A percentile compares a stretch with the other conserved stretches of the same genome.
These are phyloP conservation scores for Botryosphaeria dothidea DNA, from an alignment of 2,329 filamentous ascomycete species.

Conservation along the genomic window DNA sequence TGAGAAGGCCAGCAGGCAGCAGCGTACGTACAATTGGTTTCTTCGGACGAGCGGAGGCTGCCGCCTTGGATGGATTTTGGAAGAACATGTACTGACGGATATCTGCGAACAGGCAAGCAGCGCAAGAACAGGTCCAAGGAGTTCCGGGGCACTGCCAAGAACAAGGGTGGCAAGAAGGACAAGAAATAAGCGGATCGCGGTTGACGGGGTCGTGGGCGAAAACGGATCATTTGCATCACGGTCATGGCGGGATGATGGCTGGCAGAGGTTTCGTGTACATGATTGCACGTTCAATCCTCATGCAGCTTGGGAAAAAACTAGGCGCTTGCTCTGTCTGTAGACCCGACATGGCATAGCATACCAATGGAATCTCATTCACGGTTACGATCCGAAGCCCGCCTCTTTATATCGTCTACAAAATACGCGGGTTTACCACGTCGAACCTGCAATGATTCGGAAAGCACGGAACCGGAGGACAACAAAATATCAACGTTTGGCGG, in stretches of 20 bases:
- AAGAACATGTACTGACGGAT: conserved; percentile 30
- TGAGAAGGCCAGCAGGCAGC: conserved; percentile 97
- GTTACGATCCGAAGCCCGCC: conserved; percentile 15
- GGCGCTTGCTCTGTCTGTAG: conserved; percentile 20
- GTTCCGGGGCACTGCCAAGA: conserved; percentile 95
- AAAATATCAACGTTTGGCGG: no score
- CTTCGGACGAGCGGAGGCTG: background rate
- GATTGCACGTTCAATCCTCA: conserved; percentile 12
- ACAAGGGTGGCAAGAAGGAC: conserved; percentile 92
- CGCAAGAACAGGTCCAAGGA: conserved; percentile 99
- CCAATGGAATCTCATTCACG: conserved; percentile 21
- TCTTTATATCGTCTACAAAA: background rate
- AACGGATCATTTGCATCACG: conserved; percentile 19
- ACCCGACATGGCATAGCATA: conserved; percentile 20
- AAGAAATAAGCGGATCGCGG: conserved; percentile 58
- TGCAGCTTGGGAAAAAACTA: conserved; percentile 17
- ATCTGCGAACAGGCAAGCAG: conserved; percentile 80
- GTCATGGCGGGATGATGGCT: conserved; percentile 19
- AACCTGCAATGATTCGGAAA: background rate
- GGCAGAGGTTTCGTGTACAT: conserved; percentile 13
- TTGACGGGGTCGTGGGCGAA: conserved; percentile 17
- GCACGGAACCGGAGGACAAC: background rate
- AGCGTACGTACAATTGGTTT: conserved; percentile 71
- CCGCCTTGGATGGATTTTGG: background rate
- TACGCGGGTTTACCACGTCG: conserved; percentile 2